Evolutionary conservation across 306 rosid genomes (phyloP).

Genomic region (Citrullus amarus): DNA sequence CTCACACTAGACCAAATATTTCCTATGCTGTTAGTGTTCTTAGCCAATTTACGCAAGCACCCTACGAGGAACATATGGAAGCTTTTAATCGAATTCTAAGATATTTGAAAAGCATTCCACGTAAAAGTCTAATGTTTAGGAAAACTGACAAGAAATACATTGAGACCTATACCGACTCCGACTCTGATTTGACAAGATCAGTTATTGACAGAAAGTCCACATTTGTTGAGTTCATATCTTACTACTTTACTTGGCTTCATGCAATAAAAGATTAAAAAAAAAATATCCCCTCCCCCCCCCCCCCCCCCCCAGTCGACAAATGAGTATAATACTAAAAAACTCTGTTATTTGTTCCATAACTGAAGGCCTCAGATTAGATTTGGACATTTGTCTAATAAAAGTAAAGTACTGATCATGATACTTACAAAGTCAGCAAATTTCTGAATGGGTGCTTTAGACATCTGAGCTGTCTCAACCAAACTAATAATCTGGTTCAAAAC

Average conservation of each 20-base stretch:
- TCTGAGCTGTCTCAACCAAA: slow-evolving; percentile 96
- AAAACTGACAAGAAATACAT: too few relatives aligned
- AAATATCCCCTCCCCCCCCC: background rate
- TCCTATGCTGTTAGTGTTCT: too few relatives aligned
- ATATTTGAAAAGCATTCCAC: too few relatives aligned
- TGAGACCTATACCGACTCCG: too few relatives aligned
- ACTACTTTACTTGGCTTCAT: background rate
- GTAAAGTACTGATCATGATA: slow-evolving; percentile 13
- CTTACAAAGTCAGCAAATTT: slow-evolving; percentile 99
- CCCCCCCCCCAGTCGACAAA: background rate
- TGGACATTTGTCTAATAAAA: background rate
- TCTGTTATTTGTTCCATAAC: background rate
- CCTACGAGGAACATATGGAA: too few relatives aligned
- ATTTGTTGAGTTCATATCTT: background rate
- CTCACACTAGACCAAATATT: too few relatives aligned
- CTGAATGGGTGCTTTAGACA: slow-evolving; percentile 99
- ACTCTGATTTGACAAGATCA: too few relatives aligned
- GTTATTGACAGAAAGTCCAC: too few relatives aligned
- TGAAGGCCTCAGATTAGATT: background rate
- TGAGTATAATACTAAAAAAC: background rate
- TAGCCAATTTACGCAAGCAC: too few relatives aligned
- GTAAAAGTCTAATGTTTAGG: too few relatives aligned
- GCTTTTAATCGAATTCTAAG: too few relatives aligned
- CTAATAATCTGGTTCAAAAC: slow-evolving; percentile 89
- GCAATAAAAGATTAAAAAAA: background rate